A percentile compares a stretch with the other conserved stretches of the same genome.
These are phyloP conservation scores for Pseudogymnoascus sp. DNA, from an alignment of 2,329 filamentous ascomycete genomes.

Conservation along the genomic window DNA sequence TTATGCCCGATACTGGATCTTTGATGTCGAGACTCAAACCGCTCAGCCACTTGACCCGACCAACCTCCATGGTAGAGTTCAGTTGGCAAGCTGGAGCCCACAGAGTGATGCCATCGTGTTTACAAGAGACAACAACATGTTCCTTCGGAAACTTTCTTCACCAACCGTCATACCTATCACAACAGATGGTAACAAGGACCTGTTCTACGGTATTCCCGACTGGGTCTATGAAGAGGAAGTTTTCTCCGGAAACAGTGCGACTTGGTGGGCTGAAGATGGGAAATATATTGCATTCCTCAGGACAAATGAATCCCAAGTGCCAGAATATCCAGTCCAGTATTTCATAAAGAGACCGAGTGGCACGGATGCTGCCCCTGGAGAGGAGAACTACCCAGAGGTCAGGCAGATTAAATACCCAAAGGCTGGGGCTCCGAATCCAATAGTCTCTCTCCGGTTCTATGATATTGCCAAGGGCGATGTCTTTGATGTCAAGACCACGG, in stretches of 20 bases:
- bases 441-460: conserved; percentile 83
- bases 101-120: conserved; percentile 83
- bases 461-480: conserved; percentile 70
- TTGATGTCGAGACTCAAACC: conserved; percentile 76
- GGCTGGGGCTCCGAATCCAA: conserved; percentile 85
- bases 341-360: conserved; percentile 84
- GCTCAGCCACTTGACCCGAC: conserved; percentile 71
- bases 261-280: conserved; percentile 93
- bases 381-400: conserved; percentile 87
- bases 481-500: conserved; percentile 72
- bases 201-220: conserved; percentile 94
- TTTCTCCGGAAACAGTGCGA: conserved; percentile 70
- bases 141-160: conserved; percentile 58
- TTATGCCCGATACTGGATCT: conserved; percentile 81
- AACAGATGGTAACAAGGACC: conserved; percentile 74
- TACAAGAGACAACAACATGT: conserved; percentile 86
- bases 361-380: conserved; percentile 56
- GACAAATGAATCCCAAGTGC: conserved; percentile 88
- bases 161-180: conserved; percentile 57
- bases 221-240: conserved; percentile 94
- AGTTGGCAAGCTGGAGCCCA: conserved; percentile 87
- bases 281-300: conserved; percentile 85
- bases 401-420: conserved; percentile 96
- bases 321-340: conserved; percentile 89
- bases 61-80: conserved; percentile 59